These are phyloP conservation scores for Malbranchea cinnamomea DNA, from an alignment of 2,329 filamentous ascomycete genomes.

Conservation along the genomic window DNA sequence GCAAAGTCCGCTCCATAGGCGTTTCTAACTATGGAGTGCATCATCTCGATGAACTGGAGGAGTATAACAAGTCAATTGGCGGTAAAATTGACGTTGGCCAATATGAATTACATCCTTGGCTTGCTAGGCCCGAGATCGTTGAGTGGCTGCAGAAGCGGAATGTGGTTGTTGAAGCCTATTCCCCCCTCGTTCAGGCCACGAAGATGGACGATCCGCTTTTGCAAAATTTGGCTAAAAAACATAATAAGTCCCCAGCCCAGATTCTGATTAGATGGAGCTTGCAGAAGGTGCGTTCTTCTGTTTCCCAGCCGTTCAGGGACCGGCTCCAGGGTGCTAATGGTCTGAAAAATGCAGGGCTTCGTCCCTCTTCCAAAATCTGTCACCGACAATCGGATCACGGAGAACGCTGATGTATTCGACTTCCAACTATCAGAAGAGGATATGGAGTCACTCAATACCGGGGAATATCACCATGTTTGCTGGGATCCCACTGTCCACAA, in stretches of 20 bases:
- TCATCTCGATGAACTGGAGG: conserved; percentile 26
- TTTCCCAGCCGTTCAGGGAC: not conserved
- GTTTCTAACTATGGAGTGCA: conserved; percentile 28
- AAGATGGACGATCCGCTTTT: conserved; percentile 40
- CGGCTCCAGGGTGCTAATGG: not conserved
- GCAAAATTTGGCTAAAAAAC: conserved; percentile 37
- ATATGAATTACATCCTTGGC: conserved; percentile 84
- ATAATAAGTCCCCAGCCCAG: conserved; percentile 43
- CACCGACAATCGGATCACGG: conserved; percentile 43
- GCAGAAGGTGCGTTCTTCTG: conserved; percentile 34
- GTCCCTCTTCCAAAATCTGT: conserved; percentile 49
- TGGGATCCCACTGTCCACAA: conserved; percentile 35
- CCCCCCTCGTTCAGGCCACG: conserved; percentile 30
- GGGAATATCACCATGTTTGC: conserved; percentile 40
- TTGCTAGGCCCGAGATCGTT: conserved; percentile 62
- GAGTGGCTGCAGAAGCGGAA: conserved; percentile 55
- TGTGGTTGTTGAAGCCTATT: conserved; percentile 45
- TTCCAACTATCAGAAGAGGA: conserved; percentile 45
- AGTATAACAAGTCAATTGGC: conserved; percentile 28
- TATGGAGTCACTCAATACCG: conserved; percentile 40
- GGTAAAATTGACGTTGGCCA: conserved; percentile 72
- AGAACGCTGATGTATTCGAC: conserved; percentile 45
- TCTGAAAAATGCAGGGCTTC: conserved; percentile 32
- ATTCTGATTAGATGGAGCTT: conserved; percentile 47
- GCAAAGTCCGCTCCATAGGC: conserved; percentile 26